Conservation (phyloP, 192 early-diverging fungal species). For the Backusella sp. region DNA sequence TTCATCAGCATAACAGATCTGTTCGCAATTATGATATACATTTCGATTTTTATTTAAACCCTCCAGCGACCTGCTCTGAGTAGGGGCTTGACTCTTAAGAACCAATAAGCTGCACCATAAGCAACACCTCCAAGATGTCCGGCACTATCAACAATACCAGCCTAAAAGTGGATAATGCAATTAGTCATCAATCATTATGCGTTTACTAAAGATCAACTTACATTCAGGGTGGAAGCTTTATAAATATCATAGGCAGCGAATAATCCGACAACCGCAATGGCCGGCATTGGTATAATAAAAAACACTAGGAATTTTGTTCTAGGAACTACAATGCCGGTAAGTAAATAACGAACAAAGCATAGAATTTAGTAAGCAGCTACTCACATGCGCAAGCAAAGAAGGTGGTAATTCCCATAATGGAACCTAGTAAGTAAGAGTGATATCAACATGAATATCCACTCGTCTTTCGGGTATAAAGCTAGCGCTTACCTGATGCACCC, state of each 20-base stretch:
- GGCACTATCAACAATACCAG: slow-evolving; percentile 45
- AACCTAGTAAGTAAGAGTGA: slow-evolving; percentile 7
- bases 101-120: slow-evolving; percentile 46
- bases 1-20: too few species aligned
- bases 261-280: slow-evolving; percentile 43
- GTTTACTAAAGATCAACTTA: not conserved
- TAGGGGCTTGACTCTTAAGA: slow-evolving; percentile 37
- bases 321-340: slow-evolving; percentile 31
- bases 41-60: slow-evolving; percentile 1
- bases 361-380: not conserved
- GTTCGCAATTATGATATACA: too few species aligned
- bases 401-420: slow-evolving; percentile 49
- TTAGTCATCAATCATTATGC: not conserved
- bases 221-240: slow-evolving; percentile 35
- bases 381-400: slow-evolving; percentile 47
- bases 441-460: not conserved
- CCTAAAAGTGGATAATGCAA: not conserved
- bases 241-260: slow-evolving; percentile 52
- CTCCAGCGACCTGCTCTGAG: slow-evolving; percentile 28
- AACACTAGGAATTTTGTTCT: slow-evolving; percentile 45
- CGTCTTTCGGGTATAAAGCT: not conserved
- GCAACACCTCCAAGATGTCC: slow-evolving; percentile 47
- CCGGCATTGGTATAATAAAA: slow-evolving; percentile 53
- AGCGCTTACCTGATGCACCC: slow-evolving; percentile 45
- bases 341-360: not conserved